Percentiles rank a stretch among this genome's conserved stretches.
Evolutionary conservation across 345 rosid genomes (phyloP).

Genomic region (Citrus unshiu): DNA sequence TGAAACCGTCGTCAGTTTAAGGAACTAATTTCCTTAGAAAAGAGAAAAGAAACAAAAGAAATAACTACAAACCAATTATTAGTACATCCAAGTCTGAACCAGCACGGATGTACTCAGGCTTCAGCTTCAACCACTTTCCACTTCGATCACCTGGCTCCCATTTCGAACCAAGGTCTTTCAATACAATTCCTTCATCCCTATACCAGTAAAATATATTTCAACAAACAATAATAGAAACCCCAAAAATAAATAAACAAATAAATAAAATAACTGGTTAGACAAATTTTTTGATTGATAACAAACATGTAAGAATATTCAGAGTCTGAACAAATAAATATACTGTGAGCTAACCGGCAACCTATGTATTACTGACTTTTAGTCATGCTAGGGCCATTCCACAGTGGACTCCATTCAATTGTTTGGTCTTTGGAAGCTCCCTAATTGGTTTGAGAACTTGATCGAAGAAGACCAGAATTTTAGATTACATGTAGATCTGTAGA

Average conservation of each 20-base stretch:
- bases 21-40: constrained; percentile 13
- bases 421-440: constrained; percentile 13
- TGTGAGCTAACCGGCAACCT: neutral
- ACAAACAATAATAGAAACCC: neutral
- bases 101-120: constrained; percentile 81
- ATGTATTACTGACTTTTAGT: neutral
- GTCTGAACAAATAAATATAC: neutral
- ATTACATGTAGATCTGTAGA: neutral
- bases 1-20: neutral
- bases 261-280: neutral
- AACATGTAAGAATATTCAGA: neutral
- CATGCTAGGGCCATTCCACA: no score
- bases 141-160: constrained; percentile 99
- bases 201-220: neutral
- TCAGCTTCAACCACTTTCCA: constrained; percentile 96
- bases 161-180: constrained; percentile 87
- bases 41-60: neutral
- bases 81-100: constrained; percentile 96
- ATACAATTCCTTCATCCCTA: constrained; percentile 89
- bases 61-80: constrained; percentile 62
- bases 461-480: constrained; percentile 14
- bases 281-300: neutral
- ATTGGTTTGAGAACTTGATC: constrained; percentile 10
- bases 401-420: neutral
- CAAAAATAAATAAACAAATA: neutral